These are phyloP conservation scores for Herpetospermum pedunculosum DNA, from an alignment of 306 rosid genomes.

Conservation along the genomic window DNA sequence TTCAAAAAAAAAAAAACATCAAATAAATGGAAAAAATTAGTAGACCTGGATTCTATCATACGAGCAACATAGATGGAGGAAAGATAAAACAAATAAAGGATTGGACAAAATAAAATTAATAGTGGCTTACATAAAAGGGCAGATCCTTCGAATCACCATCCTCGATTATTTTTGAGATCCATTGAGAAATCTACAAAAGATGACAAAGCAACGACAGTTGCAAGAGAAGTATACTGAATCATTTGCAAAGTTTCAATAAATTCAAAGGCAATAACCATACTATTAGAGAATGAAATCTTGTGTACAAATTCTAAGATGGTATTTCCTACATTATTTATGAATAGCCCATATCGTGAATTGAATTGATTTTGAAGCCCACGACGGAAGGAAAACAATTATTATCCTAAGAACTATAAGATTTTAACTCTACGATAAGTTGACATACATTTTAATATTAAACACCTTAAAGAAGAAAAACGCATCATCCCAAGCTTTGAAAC, in stretches of 20 bases:
- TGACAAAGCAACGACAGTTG: neutral
- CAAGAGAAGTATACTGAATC: neutral
- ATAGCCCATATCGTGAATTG: neutral
- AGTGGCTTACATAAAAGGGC: conserved; percentile 62
- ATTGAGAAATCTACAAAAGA: conserved; percentile 43
- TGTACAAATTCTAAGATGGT: neutral
- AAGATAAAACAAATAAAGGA: neutral
- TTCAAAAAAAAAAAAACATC: neutral
- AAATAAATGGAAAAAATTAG: neutral
- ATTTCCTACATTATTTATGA: neutral
- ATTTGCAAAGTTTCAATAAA: neutral
- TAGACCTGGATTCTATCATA: neutral
- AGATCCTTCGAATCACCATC: conserved; percentile 88
- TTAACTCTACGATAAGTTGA: neutral
- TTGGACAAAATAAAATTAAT: neutral
- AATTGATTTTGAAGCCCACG: neutral
- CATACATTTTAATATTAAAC: neutral
- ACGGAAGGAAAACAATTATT: neutral
- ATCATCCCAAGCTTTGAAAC: neutral
- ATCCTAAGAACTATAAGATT: neutral
- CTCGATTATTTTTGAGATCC: conserved; percentile 62
- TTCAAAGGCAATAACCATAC: neutral
- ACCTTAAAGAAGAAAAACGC: neutral
- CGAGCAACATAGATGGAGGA: neutral
- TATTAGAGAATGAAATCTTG: neutral